A percentile compares a stretch with the other conserved stretches of the same genome.
phyloP scores from a whole-genome alignment of 306 rosid genomes.

The Canavalia ensiformis region DNA sequence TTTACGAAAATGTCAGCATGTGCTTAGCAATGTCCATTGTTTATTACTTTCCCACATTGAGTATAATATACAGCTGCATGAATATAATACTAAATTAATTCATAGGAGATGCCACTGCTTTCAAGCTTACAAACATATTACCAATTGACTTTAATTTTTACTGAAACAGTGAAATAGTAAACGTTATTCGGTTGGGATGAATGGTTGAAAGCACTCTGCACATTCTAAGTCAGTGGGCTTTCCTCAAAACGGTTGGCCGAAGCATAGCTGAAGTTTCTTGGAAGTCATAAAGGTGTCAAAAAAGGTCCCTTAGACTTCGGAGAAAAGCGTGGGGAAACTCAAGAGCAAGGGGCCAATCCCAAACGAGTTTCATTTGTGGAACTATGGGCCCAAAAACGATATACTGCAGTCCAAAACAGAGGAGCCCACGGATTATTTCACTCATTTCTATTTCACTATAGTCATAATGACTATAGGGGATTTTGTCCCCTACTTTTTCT shows the following conservation, averaged over 20 bases:
- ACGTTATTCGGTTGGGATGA: not conserved
- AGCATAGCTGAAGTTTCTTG: not conserved
- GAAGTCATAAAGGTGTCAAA: not conserved
- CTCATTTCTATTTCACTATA: not conserved
- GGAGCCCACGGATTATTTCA: conserved; percentile 1
- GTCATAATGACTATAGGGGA: not conserved
- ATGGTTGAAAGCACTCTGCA: too few species aligned
- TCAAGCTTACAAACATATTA: too few species aligned
- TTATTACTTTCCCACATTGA: too few species aligned
- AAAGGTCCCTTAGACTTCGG: not conserved
- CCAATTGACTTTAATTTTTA: too few species aligned
- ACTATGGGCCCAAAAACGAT: not conserved
- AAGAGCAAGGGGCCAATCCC: not conserved
- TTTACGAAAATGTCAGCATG: too few species aligned
- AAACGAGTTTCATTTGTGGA: conserved; percentile 3
- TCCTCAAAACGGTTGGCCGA: conserved; percentile 1
- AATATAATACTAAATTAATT: too few species aligned
- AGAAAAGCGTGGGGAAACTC: conserved; percentile 26
- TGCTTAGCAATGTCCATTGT: too few species aligned
- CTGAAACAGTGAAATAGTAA: not conserved
- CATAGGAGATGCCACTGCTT: too few species aligned
- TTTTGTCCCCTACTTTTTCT: not conserved
- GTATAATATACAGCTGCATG: too few species aligned
- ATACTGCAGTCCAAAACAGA: not conserved
- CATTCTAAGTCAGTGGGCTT: conserved; percentile 5